Evolutionary conservation across 2,329 filamentous ascomycete species (phyloP).

Genomic region (Verticillium tricorpus): DNA sequence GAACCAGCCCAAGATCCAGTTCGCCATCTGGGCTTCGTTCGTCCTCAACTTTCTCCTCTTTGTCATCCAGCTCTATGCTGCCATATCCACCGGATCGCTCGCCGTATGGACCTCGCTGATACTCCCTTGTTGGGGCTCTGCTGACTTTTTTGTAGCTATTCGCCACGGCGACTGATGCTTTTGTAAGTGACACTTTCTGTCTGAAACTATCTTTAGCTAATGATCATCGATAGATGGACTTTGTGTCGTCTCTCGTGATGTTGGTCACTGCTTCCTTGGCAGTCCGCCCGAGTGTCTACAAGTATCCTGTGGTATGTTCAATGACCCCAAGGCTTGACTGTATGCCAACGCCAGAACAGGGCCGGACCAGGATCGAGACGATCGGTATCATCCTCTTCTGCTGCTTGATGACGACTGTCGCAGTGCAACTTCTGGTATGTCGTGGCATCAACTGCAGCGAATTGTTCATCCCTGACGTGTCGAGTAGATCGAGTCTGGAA

Average conservation of each 20-base stretch:
- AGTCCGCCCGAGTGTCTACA: constrained; percentile 54
- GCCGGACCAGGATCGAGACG: constrained; percentile 58
- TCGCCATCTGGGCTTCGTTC: constrained; percentile 49
- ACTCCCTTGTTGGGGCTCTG: neutral
- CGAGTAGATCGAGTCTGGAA: constrained; percentile 48
- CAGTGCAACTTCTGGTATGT: constrained; percentile 55
- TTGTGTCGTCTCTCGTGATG: constrained; percentile 61
- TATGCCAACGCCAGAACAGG: constrained; percentile 25
- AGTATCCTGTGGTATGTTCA: constrained; percentile 51
- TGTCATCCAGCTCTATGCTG: constrained; percentile 54
- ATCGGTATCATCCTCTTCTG: constrained; percentile 63
- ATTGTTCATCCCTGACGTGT: constrained; percentile 12
- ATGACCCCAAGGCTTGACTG: neutral
- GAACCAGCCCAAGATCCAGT: constrained; percentile 46
- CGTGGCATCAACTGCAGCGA: constrained; percentile 5
- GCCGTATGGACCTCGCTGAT: constrained; percentile 15
- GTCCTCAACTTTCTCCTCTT: constrained; percentile 49
- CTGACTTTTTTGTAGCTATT: constrained; percentile 35
- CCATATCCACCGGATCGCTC: constrained; percentile 53
- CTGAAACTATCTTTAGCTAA: constrained; percentile 15
- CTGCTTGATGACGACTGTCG: constrained; percentile 62
- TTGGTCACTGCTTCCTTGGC: constrained; percentile 56
- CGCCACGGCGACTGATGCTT: constrained; percentile 61
- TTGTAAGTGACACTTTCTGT: constrained; percentile 31
- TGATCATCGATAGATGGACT: constrained; percentile 43